Base-by-base conservation (phyloP, 352 stramenopile species). In the Phytophthora foliorum region DNA sequence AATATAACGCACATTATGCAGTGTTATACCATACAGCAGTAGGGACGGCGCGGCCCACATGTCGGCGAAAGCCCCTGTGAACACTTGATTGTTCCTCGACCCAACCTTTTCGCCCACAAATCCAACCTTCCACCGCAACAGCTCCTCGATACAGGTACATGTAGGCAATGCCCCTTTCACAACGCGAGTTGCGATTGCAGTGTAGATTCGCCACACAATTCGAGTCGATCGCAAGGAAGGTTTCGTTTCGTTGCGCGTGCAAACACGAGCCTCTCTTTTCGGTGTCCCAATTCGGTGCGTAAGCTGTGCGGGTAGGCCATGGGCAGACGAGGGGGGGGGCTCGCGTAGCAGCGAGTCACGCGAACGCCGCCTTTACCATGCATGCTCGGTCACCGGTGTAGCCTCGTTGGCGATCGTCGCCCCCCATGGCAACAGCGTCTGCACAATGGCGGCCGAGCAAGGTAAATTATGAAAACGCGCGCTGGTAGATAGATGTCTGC, bases 1-100 rank as follows among this genome's bases (percentile, higher is more conserved):
- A n/a, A n/a, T n/a, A n/a, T n/a, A n/a, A n/a, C n/a, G n/a, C n/a
- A n/a, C n/a, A n/a, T n/a, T n/a, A n/a, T n/a, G n/a, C 25, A 29
- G 25, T 29, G 2, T 31, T 9, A 4, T 31, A 31, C 27, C 27
- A 31, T 22, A 22, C 5, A 17, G 51, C 46, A 71, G 56, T 56
- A 65, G 42, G 58, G 65, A 34, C 50, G 29, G 14, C 45, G 22
- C 63, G 9, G 6, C 36, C 25, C 62, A 60, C 48, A 64, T 72
- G 63, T 57, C 32, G 22, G 21, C 16, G 11, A 64, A 41, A 48
- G 22, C 31, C 51, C 44, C n/a, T 50, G 67, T 67, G 54, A 74
- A 36, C 60, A 58, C 39, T 71, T 61, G 67, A 67, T 74, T 70
- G 67, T 57, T 66, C 60, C 42, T 55, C 22, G 9, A 9, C 8